These are phyloP conservation scores for Silene conica DNA, from an alignment of 148 eudicot genomes.

Conservation along the genomic window DNA sequence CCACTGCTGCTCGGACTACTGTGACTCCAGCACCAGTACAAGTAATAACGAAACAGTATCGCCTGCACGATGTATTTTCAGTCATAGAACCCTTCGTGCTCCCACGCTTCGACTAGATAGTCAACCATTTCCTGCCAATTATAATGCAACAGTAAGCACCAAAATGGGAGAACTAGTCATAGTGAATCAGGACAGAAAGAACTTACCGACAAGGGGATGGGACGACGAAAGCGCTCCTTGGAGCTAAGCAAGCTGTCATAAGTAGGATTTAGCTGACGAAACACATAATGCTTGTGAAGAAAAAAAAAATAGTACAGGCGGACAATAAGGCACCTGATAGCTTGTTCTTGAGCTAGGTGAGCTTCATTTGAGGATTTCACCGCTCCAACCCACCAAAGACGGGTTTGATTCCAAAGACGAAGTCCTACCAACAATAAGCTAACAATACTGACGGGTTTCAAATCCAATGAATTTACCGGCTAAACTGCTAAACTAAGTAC, in stretches of 20 bases:
- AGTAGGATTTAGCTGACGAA: too few relatives aligned
- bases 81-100: conserved; percentile 68
- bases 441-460: too few relatives aligned
- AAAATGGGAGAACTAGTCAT: background rate
- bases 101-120: conserved; percentile 67
- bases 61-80: conserved; percentile 20
- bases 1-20: too few relatives aligned
- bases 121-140: conserved; percentile 73
- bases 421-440: conserved; percentile 50
- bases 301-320: too few relatives aligned
- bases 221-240: conserved; percentile 43
- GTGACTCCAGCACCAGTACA: background rate
- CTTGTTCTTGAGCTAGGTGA: conserved; percentile 33
- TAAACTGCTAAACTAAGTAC: too few relatives aligned
- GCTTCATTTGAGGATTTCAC: conserved; percentile 28
- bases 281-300: too few relatives aligned
- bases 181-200: background rate
- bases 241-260: conserved; percentile 60
- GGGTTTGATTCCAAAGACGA: conserved; percentile 61
- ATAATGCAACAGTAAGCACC: conserved; percentile 6
- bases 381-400: conserved; percentile 62
- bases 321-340: conserved; percentile 50
- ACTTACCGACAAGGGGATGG: conserved; percentile 68
- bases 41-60: background rate
- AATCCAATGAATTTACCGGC: too few relatives aligned